These are phyloP conservation scores for Debaryomyces subglobosus DNA, from an alignment of 1,139 yeast genomes.

Conservation along the genomic window DNA sequence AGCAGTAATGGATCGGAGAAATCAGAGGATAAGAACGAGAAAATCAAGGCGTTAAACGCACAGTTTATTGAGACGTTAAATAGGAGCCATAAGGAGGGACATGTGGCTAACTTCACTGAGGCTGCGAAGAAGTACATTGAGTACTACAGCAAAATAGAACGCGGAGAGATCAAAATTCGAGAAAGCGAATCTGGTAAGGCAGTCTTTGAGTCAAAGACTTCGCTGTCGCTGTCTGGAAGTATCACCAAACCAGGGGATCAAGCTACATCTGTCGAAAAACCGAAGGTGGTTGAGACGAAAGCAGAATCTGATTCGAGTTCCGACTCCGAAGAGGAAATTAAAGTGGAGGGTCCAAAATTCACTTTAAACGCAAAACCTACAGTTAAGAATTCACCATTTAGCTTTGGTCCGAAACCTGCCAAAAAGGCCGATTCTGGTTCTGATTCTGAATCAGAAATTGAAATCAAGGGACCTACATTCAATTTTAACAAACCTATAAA, in stretches of 20 bases:
- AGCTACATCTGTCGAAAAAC: neutral
- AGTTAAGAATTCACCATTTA: constrained; percentile 60
- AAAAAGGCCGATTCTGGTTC: constrained; percentile 43
- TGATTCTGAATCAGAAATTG: constrained; percentile 58
- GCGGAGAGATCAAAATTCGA: constrained; percentile 13
- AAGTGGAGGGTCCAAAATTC: constrained; percentile 69
- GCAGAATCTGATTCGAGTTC: constrained; percentile 19
- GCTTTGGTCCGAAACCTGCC: constrained; percentile 50
- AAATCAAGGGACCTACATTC: constrained; percentile 69
- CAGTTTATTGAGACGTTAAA: constrained; percentile 58
- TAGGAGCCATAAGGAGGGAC: constrained; percentile 44
- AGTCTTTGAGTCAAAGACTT: neutral
- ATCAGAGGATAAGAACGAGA: constrained; percentile 31
- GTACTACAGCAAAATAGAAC: constrained; percentile 50
- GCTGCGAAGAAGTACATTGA: constrained; percentile 62
- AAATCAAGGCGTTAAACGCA: constrained; percentile 69
- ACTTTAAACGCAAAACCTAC: constrained; percentile 56
- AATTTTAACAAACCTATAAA: constrained; percentile 51
- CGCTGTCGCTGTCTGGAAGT: neutral
- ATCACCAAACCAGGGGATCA: constrained; percentile 10
- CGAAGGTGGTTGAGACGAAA: constrained; percentile 7
- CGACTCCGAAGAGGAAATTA: constrained; percentile 45
- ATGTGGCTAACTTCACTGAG: constrained; percentile 60
- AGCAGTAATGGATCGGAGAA: neutral
- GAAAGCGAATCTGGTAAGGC: neutral